A percentile compares a stretch with the other conserved stretches of the same genome.
Conservation (phyloP, 495 filamentous ascomycete species). For the Saxophila tyrrhenica region DNA sequence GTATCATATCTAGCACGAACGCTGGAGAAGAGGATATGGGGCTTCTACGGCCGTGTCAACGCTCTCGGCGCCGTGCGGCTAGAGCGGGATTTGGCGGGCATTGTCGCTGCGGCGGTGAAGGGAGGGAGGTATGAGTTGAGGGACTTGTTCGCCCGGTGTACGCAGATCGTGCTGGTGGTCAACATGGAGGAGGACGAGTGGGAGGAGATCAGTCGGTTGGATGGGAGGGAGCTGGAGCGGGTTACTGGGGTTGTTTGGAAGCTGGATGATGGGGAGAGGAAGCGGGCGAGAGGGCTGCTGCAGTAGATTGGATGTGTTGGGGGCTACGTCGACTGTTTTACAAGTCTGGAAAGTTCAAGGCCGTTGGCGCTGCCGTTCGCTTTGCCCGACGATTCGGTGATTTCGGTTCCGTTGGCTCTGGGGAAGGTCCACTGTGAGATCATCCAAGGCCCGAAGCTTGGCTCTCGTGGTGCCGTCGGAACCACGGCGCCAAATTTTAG, state of each 20-base stretch:
- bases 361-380: too few relatives aligned
- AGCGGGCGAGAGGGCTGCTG: conserved; percentile 51
- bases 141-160: conserved; percentile 66
- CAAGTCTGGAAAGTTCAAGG: too few relatives aligned
- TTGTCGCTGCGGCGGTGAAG: conserved; percentile 63
- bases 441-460: too few relatives aligned
- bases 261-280: conserved; percentile 51
- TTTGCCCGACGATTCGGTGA: too few relatives aligned
- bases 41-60: conserved; percentile 68
- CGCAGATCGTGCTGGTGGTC: conserved; percentile 78
- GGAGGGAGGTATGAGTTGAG: conserved; percentile 55
- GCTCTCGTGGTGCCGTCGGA: too few relatives aligned
- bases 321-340: not conserved
- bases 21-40: conserved; percentile 85
- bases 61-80: conserved; percentile 75
- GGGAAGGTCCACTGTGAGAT: too few relatives aligned
- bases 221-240: conserved; percentile 31
- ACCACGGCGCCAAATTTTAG: too few relatives aligned
- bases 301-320: conserved; percentile 8
- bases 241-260: conserved; percentile 38
- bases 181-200: conserved; percentile 98
- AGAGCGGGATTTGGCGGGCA: conserved; percentile 74
- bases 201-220: conserved; percentile 51
- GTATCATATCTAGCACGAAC: conserved; percentile 60
- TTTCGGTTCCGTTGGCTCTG: too few relatives aligned